Evolutionary conservation across 352 stramenopile species (phyloP).

Genomic region (Phytophthora pisi): DNA sequence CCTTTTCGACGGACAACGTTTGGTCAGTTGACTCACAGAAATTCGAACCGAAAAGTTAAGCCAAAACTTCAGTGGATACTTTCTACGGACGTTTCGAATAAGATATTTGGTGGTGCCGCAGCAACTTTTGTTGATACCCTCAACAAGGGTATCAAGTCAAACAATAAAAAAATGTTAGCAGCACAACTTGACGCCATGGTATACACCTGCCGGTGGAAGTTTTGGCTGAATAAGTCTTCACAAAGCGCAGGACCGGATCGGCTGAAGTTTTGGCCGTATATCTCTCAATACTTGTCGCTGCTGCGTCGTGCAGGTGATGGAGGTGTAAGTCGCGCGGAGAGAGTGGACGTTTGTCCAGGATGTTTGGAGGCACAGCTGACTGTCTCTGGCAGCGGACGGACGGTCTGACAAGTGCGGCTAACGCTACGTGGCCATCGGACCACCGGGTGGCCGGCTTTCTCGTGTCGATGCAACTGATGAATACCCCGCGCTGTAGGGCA

Average conservation of each 20-base stretch:
- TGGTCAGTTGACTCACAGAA: conserved; percentile 16
- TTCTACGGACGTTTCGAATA: conserved; percentile 25
- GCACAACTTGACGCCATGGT: no score
- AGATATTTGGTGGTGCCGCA: conserved; percentile 12
- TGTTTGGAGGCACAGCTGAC: conserved; percentile 19
- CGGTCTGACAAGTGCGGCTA: conserved; percentile 10
- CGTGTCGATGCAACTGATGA: conserved; percentile 17
- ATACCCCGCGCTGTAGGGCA: neutral
- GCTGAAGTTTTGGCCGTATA: conserved; percentile 29
- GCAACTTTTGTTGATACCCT: neutral
- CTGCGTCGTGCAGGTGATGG: conserved; percentile 18
- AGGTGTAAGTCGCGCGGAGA: conserved; percentile 25
- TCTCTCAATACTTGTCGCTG: conserved; percentile 35
- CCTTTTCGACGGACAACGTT: neutral
- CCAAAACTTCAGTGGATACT: conserved; percentile 33
- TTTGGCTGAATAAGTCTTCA: conserved; percentile 1
- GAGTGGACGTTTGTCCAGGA: conserved; percentile 17
- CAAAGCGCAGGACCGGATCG: conserved; percentile 5
- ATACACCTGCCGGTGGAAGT: neutral
- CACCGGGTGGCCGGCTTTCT: conserved; percentile 7
- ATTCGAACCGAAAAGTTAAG: conserved; percentile 11
- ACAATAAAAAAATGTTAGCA: no score
- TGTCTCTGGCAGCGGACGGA: conserved; percentile 21
- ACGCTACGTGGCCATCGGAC: conserved; percentile 29
- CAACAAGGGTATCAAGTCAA: neutral